Conservation (phyloP, 768 basidiomycete species). For the Amanita polypyramis region DNA sequence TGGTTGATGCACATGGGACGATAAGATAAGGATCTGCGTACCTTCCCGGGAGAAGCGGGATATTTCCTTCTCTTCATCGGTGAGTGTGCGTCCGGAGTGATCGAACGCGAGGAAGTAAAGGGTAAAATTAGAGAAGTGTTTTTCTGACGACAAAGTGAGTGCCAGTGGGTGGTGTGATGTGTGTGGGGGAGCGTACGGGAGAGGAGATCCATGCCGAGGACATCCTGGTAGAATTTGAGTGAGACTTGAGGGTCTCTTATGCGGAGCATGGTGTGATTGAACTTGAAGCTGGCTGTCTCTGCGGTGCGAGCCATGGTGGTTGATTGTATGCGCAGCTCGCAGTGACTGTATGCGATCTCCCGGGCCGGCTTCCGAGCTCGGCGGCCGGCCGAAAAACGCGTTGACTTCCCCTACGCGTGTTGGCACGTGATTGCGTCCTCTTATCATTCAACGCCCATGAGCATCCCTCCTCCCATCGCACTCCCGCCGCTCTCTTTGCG, state of each 20-base stretch:
- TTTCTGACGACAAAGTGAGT: constrained; percentile 31
- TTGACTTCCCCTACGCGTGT: constrained; percentile 27
- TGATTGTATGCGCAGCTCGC: too few species aligned
- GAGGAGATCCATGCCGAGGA: constrained; percentile 71
- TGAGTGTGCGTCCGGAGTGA: constrained; percentile 38
- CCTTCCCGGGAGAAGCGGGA: constrained; percentile 58
- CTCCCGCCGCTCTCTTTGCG: too few species aligned
- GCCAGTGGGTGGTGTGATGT: constrained; percentile 3
- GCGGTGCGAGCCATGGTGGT: constrained; percentile 51
- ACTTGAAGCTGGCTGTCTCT: constrained; percentile 62
- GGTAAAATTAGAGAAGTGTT: constrained; percentile 50
- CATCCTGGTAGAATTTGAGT: constrained; percentile 71
- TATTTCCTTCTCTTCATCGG: constrained; percentile 41
- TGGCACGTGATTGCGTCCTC: constrained; percentile 29
- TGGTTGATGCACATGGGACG: neutral
- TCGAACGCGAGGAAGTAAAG: constrained; percentile 85
- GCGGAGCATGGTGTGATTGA: constrained; percentile 85
- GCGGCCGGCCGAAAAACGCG: constrained; percentile 25
- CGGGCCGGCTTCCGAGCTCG: neutral
- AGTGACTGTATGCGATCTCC: neutral
- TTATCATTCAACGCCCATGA: constrained; percentile 38
- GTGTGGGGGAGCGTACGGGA: constrained; percentile 21
- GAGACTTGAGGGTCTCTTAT: constrained; percentile 82
- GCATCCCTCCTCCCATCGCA: constrained; percentile 21
- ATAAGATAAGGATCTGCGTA: constrained; percentile 13